Evolutionary conservation across 306 rosid species (phyloP).

Genomic region (peach (Prunus persica)): DNA sequence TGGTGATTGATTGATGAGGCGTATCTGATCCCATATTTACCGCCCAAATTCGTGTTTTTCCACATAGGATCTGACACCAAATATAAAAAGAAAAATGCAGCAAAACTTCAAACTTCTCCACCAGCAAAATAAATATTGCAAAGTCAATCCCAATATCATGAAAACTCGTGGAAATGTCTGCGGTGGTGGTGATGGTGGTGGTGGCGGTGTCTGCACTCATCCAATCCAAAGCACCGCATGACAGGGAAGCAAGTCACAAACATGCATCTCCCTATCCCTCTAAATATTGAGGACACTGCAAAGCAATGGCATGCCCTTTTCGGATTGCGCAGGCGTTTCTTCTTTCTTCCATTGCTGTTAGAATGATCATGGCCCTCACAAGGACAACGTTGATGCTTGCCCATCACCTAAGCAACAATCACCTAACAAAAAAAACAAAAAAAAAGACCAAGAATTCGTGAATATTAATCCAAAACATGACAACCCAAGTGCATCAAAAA

Average conservation of each 20-base stretch:
- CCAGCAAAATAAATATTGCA: not conserved
- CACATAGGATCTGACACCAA: not conserved
- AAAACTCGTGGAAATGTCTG: constrained; percentile 41
- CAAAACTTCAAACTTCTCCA: not conserved
- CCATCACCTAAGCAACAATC: constrained; percentile 31
- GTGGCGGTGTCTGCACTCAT: constrained; percentile 50
- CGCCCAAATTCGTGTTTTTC: not conserved
- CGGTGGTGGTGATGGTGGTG: constrained; percentile 37
- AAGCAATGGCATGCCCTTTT: constrained; percentile 30
- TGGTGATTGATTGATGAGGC: not conserved
- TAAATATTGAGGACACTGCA: constrained; percentile 38
- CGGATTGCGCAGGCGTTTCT: not conserved
- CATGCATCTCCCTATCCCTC: constrained; percentile 64
- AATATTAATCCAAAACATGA: not conserved
- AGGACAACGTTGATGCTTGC: constrained; percentile 7
- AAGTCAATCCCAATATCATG: not conserved
- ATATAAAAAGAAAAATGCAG: not conserved
- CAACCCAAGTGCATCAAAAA: not conserved
- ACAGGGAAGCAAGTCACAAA: constrained; percentile 64
- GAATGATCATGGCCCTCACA: constrained; percentile 1
- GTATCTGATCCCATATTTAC: not conserved
- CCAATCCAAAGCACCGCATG: constrained; percentile 57
- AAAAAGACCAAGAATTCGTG: constrained; percentile 14
- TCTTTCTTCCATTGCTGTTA: constrained; percentile 14
- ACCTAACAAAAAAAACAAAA: not conserved